Base-by-base conservation (phyloP, 192 early-diverging fungal species). In the Coemansia sp. region DNA sequence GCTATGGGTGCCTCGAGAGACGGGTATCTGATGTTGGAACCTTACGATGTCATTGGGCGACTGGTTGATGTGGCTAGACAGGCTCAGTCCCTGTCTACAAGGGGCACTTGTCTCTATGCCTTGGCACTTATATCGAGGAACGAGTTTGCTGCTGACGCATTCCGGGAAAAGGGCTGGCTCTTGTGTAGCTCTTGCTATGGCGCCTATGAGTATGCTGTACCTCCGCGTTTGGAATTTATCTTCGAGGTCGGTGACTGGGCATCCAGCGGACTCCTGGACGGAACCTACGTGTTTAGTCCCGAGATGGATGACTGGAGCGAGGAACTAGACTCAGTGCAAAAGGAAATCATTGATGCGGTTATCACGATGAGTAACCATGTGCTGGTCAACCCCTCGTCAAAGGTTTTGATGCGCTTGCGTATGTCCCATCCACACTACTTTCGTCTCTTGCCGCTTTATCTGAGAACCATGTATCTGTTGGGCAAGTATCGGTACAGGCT, bases 371-470 rank as follows among this genome's bases (percentile, higher is more conserved):
- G 69, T 42, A 83, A 83, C 66, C 74, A 83, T 24, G 63, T 83
- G 0, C 59, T 71, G 62, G 62, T 70, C 65, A 83, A 77, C 60
- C 65, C 64, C 23, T 71, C 71, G 21, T 77, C 75, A 18, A 83
- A 76, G 59, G 71, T 72, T 5, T 53, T 83, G 9, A 71, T 77
- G 71, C 71, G 75, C 9, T 65, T 83, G 59, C 71, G 80, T 40
- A 83, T 68, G 2, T 83, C 80, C 8, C 80, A 83, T 34, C 80
- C 80, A 50, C 80, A 83, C 56, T 83, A 83, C 69, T 83, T 83
- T 24, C 70, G 75, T 0, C 59, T 83, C 11, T 6, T 83, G 26
- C 71, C 74, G 0, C 39, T 83, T 24, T 83, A 83, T 48, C 50
- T 69, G 65, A 42, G 50, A 11, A 68, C 58, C 1, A 71, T 83